Evolutionary conservation across 192 early-diverging fungal species (phyloP), one percentile per base, ranked within the genome.

Genomic region (Coemansia brasiliensis): DNA sequence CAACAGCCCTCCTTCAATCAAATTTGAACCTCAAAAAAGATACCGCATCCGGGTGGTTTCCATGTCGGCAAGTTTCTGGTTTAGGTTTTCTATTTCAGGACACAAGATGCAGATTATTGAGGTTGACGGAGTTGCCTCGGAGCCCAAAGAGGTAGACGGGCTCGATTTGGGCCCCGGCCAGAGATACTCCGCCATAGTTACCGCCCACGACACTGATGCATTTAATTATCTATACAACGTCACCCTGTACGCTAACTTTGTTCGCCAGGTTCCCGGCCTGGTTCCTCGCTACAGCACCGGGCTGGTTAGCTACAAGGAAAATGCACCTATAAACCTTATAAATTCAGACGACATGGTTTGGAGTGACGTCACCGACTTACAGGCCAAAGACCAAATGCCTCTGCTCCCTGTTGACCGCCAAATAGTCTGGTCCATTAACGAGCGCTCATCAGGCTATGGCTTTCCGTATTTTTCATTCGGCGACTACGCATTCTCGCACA

Each of bases 41-140:
- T 91, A 91, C 72, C 85, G 88, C 55, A 54, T 94, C 49, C 86
- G 92, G 12, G 38, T 94, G 24, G 80, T 94, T 53, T 86, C 85
- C 61, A 87, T 86, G 80, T 82, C 81, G 24, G 83, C 86, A 10
- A 71, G 85, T 41, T 72, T 77, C 12, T 84, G 81, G 61, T 91
- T 85, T 73, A 71, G 81, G 52, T 83, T 95, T 45, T 74, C 75
- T 46, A 86, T 95, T 56, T 88, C 88, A 59, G 86, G 83, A 44
- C 93, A 93, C 79, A 76, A 83, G 15, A 78, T 95, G 76, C 56
- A 82, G 51, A 74, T 95, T 16, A 88, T 95, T 57, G 92, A 92
- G 74, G 82, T 82, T 24, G 91, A 93, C 46, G 91, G 91, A 39
- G 79, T 84, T 17, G 70, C 84, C 20, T 80, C 83, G 1, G 67